These are phyloP conservation scores for Entomortierella beljakovae DNA, from an alignment of 192 early-diverging fungal species.

Conservation along the genomic window DNA sequence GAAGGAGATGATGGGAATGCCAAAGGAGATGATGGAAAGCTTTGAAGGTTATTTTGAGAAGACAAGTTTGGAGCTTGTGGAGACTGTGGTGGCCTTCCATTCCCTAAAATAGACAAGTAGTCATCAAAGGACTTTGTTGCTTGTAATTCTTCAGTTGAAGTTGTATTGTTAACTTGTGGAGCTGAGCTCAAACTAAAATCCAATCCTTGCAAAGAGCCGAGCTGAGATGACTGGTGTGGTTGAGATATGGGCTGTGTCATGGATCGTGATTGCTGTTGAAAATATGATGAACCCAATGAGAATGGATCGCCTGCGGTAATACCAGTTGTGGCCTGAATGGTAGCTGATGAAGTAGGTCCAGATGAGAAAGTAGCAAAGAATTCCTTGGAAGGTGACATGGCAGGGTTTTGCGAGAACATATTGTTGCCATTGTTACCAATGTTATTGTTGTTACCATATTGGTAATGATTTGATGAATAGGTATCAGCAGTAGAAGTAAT, in stretches of 20 bases:
- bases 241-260: too few relatives aligned
- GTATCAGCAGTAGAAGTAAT: background rate
- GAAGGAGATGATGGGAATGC: background rate
- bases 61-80: background rate
- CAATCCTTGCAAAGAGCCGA: conserved; percentile 15
- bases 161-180: background rate
- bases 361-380: conserved; percentile 30
- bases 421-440: background rate
- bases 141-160: background rate
- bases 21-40: background rate
- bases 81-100: conserved; percentile 8
- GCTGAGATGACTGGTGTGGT: conserved; percentile 7
- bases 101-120: conserved; percentile 22
- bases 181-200: conserved; percentile 5
- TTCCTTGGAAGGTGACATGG: conserved; percentile 3
- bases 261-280: background rate
- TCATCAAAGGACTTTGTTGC: conserved; percentile 49
- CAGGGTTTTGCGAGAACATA: conserved; percentile 2
- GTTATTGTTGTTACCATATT: background rate
- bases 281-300: conserved; percentile 3
- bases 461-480: background rate
- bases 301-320: conserved; percentile 16
- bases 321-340: background rate
- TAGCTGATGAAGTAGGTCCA: background rate
- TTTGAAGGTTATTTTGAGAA: background rate